Conservation (phyloP, 805 yeast genomes). For the Candida taoyuanica region DNA sequence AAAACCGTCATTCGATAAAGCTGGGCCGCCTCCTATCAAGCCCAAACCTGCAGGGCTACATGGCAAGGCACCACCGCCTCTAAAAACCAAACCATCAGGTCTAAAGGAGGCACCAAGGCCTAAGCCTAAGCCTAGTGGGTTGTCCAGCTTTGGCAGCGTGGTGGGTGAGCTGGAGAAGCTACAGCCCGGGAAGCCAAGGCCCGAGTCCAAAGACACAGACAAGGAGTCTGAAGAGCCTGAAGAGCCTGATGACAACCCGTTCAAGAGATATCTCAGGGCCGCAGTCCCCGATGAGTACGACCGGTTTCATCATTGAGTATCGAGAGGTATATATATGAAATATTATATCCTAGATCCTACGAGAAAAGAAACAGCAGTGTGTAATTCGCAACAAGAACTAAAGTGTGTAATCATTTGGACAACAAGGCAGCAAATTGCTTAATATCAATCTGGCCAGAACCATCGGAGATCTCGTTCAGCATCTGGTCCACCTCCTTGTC, state of each 20-base stretch:
- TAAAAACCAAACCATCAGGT: slow-evolving; percentile 3
- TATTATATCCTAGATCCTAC: too few species aligned
- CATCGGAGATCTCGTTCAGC: slow-evolving; percentile 93
- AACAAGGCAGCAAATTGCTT: slow-evolving; percentile 92
- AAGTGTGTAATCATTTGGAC: slow-evolving; percentile 48
- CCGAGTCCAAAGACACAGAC: too few species aligned
- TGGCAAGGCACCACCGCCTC: slow-evolving; percentile 1
- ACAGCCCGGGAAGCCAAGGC: too few species aligned
- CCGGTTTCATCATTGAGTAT: slow-evolving; percentile 28
- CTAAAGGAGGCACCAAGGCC: neutral
- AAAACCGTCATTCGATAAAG: neutral
- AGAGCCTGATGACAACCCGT: slow-evolving; percentile 31
- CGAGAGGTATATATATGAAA: too few species aligned
- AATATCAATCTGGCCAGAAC: slow-evolving; percentile 96
- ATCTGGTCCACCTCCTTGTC: slow-evolving; percentile 97
- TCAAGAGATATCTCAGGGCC: slow-evolving; percentile 31
- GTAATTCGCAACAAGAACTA: too few species aligned
- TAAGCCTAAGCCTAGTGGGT: slow-evolving; percentile 8
- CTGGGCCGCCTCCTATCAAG: neutral
- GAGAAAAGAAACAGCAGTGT: neutral
- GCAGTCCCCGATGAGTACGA: slow-evolving; percentile 36
- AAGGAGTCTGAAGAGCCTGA: slow-evolving; percentile 10
- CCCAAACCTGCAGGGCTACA: neutral
- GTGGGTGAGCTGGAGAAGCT: too few species aligned
- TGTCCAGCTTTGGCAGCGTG: too few species aligned